Conservation (phyloP, 352 stramenopile genomes). For the Pseudoperonospora humuli region DNA sequence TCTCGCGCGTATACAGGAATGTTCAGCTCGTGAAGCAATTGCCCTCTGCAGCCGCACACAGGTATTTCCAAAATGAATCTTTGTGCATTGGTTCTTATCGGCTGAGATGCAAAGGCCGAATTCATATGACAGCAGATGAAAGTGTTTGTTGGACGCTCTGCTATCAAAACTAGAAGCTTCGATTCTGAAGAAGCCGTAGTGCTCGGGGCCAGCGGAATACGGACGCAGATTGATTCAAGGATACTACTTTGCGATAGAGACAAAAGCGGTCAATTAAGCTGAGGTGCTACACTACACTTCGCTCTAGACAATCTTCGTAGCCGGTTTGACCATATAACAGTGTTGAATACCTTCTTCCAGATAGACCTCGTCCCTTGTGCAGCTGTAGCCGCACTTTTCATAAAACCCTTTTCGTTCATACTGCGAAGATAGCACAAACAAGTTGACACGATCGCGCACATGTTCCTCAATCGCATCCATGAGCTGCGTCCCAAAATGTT, state of each 20-base stretch:
- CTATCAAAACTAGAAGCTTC: slow-evolving; percentile 46
- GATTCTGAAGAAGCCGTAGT: slow-evolving; percentile 53
- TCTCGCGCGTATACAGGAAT: slow-evolving; percentile 37
- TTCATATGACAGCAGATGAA: slow-evolving; percentile 46
- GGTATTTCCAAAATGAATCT: slow-evolving; percentile 36
- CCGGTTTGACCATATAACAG: slow-evolving; percentile 45
- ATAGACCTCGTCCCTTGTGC: slow-evolving; percentile 40
- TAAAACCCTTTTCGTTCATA: slow-evolving; percentile 58
- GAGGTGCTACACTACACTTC: not conserved
- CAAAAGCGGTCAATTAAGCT: not conserved
- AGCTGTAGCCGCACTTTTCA: slow-evolving; percentile 55
- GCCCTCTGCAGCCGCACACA: slow-evolving; percentile 27
- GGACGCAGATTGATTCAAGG: slow-evolving; percentile 35
- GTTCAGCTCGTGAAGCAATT: slow-evolving; percentile 22
- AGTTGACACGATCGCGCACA: slow-evolving; percentile 31
- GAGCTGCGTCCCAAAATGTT: slow-evolving; percentile 39
- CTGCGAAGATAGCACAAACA: slow-evolving; percentile 45
- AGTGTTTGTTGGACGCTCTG: slow-evolving; percentile 33
- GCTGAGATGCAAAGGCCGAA: slow-evolving; percentile 43
- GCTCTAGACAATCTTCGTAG: slow-evolving; percentile 4
- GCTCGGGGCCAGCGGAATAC: slow-evolving; percentile 47
- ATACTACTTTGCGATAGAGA: slow-evolving; percentile 6
- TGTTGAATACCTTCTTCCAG: slow-evolving; percentile 46
- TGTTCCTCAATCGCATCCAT: slow-evolving; percentile 48
- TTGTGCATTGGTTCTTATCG: slow-evolving; percentile 43